These are phyloP conservation scores for Solanum habrochaites DNA, from an alignment of 257 asterid species.

Conservation along the genomic window DNA sequence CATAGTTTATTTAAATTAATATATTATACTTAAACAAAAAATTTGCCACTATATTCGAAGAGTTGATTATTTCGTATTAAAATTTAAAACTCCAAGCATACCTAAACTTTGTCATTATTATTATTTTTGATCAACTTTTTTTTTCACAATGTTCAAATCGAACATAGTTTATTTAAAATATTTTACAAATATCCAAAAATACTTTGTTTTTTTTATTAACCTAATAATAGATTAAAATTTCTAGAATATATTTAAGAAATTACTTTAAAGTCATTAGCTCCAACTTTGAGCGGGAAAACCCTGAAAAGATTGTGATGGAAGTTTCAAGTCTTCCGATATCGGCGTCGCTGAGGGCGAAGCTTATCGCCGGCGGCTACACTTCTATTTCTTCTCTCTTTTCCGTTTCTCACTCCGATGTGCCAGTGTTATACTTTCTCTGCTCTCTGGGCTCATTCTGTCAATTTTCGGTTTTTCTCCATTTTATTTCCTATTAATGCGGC, in stretches of 20 bases:
- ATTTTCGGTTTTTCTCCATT: background rate
- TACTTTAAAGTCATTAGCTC: background rate
- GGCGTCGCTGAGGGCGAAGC: constrained; percentile 63
- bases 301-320: constrained; percentile 32
- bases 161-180: background rate
- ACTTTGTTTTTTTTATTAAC: background rate
- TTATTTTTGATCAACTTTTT: too few species aligned
- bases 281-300: background rate
- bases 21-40: too few species aligned
- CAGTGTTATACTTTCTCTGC: constrained; percentile 32
- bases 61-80: too few species aligned
- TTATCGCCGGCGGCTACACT: constrained; percentile 65
- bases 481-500: background rate
- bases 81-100: background rate
- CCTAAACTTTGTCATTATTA: too few species aligned
- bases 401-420: constrained; percentile 33
- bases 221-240: background rate
- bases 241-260: background rate
- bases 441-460: too few species aligned
- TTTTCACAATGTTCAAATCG: background rate
- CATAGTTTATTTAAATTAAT: too few species aligned
- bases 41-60: rapidly evolving
- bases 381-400: constrained; percentile 55
- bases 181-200: background rate
- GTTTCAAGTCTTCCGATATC: constrained; percentile 61